A percentile compares a stretch with the other conserved stretches of the same genome.
These are phyloP conservation scores for Fusarium sp. DNA, from an alignment of 2,329 filamentous ascomycete species.

Conservation along the genomic window DNA sequence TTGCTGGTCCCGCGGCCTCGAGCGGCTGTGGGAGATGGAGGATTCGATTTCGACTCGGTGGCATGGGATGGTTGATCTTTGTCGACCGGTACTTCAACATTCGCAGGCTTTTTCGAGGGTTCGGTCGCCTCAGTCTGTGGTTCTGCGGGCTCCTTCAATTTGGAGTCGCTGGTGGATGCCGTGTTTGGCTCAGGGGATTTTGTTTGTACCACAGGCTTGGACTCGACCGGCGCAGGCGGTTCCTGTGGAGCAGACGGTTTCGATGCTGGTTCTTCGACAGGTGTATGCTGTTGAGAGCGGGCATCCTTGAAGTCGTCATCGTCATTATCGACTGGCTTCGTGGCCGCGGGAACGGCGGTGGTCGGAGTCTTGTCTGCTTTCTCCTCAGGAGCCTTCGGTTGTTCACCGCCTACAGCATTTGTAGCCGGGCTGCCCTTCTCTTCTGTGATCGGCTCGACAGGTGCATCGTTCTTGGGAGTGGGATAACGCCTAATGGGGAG, in stretches of 20 bases:
- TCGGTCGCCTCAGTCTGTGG: constrained; percentile 1
- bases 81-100: constrained; percentile 15
- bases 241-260: constrained; percentile 8
- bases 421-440: constrained; percentile 12
- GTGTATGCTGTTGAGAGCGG: constrained; percentile 50
- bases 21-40: constrained; percentile 20
- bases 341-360: constrained; percentile 5
- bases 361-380: constrained; percentile 14
- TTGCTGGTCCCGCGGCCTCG: constrained; percentile 56
- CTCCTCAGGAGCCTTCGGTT: constrained; percentile 1
- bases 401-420: constrained; percentile 16
- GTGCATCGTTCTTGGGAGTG: constrained; percentile 45
- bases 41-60: constrained; percentile 29
- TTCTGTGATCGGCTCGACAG: constrained; percentile 26
- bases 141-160: constrained; percentile 8
- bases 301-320: constrained; percentile 53
- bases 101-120: constrained; percentile 6
- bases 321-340: constrained; percentile 51
- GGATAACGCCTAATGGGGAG: constrained; percentile 69
- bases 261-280: constrained; percentile 16
- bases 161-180: constrained; percentile 2
- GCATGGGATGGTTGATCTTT: constrained; percentile 15
- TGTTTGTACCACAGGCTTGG: constrained; percentile 15
- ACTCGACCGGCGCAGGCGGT: background rate
- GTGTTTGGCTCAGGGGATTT: constrained; percentile 18